Evolutionary conservation across 1,284 basidiomycete species (phyloP), one percentile per base, ranked within the genome.

Genomic region (Sanghuangporus weigelae): DNA sequence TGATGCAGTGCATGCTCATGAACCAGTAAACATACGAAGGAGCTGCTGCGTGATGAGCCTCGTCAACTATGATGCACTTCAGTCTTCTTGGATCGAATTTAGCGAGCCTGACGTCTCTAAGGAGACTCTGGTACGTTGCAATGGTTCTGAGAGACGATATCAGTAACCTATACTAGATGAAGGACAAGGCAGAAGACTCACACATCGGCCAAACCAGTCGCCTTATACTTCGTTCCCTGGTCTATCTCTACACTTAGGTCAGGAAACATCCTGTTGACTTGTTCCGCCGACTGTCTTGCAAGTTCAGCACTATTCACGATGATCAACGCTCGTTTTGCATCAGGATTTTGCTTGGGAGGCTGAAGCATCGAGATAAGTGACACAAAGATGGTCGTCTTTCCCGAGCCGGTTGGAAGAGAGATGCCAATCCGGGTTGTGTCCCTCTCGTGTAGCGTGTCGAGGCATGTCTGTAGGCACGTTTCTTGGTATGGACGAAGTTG

Each of bases 31-130:
- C 89, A 66, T 75, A 94, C 88, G 94, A 95, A 26, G 89, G 86
- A 2, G 95, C 92, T 26, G 93, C 95, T 31, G 96, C 91, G 75
- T 98, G 96, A 72, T 99, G 96, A 0, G 96, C 96, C 75, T 97
- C 95, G 70, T 96, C 95, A 7, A 97, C 83, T 57, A 98, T 89
- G 61, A 98, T 81, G 8, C 90, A 91, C 72, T 95, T 96, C 70
- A 93, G 80, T 35, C 69, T 70, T 8, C 73, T 71, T 1, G 93
- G 89, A 68, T 90, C 79, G 71, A 96, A 98, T 74, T 97, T 98
- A 8, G 79, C 79, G 55, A 97, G 72, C 23, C 96, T 81, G 8
- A 82, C 75, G 1, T 80, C 73, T 57, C 84, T 86, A 14, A 87
- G 78, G 3, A 98, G 78, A 0, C 94, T 96, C 74, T 98, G 96